A percentile compares a stretch with the other conserved stretches of the same genome.
phyloP scores from a whole-genome alignment of 371 early-diverging fungal genomes.

The Rhizomucor miehei region DNA sequence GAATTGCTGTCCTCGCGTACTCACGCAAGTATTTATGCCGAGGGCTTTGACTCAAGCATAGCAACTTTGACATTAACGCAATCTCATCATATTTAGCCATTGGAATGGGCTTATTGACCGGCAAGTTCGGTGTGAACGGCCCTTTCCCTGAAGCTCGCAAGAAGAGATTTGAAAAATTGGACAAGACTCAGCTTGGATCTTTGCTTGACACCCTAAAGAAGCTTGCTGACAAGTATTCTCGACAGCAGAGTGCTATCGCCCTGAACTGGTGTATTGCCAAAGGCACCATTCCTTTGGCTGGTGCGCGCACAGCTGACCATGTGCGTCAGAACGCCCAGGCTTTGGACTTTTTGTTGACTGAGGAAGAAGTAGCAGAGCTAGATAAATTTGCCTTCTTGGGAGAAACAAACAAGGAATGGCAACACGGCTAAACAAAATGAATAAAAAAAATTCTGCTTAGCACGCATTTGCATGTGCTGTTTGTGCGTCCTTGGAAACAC shows the following conservation, averaged over 20 bases:
- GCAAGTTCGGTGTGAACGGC: conserved; percentile 45
- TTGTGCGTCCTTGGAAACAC: not conserved
- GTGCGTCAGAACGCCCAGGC: conserved; percentile 46
- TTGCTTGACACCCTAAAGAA: conserved; percentile 23
- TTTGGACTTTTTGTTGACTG: conserved; percentile 48
- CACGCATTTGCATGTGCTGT: not conserved
- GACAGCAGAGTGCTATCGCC: conserved; percentile 36
- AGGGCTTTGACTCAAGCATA: not conserved
- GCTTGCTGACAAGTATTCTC: conserved; percentile 26
- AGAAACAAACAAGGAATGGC: conserved; percentile 35
- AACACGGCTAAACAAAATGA: conserved; percentile 42
- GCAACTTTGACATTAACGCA: not conserved
- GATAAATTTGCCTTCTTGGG: conserved; percentile 46
- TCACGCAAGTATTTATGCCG: conserved; percentile 34
- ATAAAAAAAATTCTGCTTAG: not conserved
- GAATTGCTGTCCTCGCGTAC: conserved; percentile 58
- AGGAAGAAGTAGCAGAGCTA: conserved; percentile 43
- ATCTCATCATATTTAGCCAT: conserved; percentile 15
- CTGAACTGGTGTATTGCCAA: conserved; percentile 48
- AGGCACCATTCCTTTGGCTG: conserved; percentile 56
- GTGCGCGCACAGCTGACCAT: conserved; percentile 51
- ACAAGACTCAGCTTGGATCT: conserved; percentile 21
- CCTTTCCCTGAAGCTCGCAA: conserved; percentile 34
- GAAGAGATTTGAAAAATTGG: conserved; percentile 16
- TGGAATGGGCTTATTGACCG: conserved; percentile 50